phyloP scores from a whole-genome alignment of 2,329 filamentous ascomycete species.

The Alternaria metachromatica region DNA sequence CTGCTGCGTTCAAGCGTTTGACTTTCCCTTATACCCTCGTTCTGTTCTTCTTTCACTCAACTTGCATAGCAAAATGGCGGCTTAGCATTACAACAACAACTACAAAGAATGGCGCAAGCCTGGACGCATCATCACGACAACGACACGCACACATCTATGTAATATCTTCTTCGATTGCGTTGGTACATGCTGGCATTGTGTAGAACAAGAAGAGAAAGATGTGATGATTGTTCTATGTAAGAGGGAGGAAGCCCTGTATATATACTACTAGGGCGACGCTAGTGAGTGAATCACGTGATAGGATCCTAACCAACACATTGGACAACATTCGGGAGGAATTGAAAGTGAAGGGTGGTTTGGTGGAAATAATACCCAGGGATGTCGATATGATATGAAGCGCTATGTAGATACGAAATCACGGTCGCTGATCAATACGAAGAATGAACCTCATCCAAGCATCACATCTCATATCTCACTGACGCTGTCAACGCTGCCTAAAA shows the following conservation, averaged over 20 bases:
- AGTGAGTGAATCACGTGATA: too few species aligned
- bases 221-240: too few species aligned
- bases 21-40: constrained; percentile 44
- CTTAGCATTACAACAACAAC: constrained; percentile 26
- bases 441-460: background rate
- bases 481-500: background rate
- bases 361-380: constrained; percentile 16
- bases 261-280: too few species aligned
- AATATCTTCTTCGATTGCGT: constrained; percentile 23
- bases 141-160: constrained; percentile 19
- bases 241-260: too few species aligned
- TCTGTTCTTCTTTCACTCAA: constrained; percentile 11
- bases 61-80: constrained; percentile 40
- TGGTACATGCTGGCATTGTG: constrained; percentile 39
- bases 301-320: constrained; percentile 15
- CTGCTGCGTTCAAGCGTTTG: constrained; percentile 48
- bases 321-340: constrained; percentile 24
- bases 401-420: constrained; percentile 22
- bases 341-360: constrained; percentile 1
- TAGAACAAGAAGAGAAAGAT: too few species aligned
- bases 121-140: constrained; percentile 15
- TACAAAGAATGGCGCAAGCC: constrained; percentile 34
- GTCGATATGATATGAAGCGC: constrained; percentile 12
- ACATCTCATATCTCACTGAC: background rate
- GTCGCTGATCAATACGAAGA: constrained; percentile 12